Evolutionary conservation across 352 stramenopile genomes (phyloP), one percentile per base, ranked within the genome.

Genomic region (Phytophthora niederhauseri): DNA sequence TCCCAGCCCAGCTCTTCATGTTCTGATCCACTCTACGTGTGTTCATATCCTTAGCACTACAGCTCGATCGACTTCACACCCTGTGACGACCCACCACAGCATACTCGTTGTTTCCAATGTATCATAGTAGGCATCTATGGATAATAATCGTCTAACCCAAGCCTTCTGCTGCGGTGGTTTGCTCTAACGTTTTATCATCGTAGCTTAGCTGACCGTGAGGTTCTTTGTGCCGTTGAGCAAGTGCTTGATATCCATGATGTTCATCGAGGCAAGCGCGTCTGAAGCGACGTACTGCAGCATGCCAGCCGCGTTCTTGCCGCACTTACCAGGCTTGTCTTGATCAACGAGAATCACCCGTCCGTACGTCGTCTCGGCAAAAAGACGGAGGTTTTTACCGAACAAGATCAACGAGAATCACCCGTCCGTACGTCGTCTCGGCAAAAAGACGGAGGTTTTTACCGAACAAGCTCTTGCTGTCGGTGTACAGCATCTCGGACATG

Each of bases 221-320:
- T 82, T 84, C 66, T 84, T 87, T 1, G 78, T 76, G 30, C 81
- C 74, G 24, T 72, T 72, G 12, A 90, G 57, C 26, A 90, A 67
- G 41, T 75, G 70, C 30, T 89, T 87, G 54, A 89, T 82, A 56
- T 89, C 78, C 19, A 84, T 24, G 36, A 89, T 87, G 34, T 50
- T 72, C 57, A 82, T 82, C 6, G 60, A 69, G 24, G 81, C 75
- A 6, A 90, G 77, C n/a, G 77, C 81, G 24, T 90, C 81, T 12
- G 55, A 51, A 4, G 81, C 75, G 0, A 63, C 34, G 54, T 77
- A 87, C 56, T 87, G 70, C 36, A 70, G 54, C 53, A 82, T 54
- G 2, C 68, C 74, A 12, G 68, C 64, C 28, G 66, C 48, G 28
- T 76, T 76, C 43, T 73, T 80, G 41, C 43, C 20, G 12, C 76